Conservation (phyloP, 345 rosid species). For the Arabis alpina region DNA sequence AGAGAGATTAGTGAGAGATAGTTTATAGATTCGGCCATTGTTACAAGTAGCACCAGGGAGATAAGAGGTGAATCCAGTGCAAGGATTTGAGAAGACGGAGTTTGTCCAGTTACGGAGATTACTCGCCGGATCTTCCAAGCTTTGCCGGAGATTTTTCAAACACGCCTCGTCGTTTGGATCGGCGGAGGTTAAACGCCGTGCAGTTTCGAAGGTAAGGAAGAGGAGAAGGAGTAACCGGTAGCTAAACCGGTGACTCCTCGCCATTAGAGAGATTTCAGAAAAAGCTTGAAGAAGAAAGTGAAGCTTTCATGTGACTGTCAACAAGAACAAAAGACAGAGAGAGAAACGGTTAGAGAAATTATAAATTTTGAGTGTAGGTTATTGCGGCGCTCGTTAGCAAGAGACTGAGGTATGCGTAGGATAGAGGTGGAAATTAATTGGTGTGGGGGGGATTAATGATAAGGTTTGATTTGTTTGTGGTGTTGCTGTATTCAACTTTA, state of each 20-base stretch:
- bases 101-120: constrained; percentile 86
- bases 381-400: not conserved
- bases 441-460: not conserved
- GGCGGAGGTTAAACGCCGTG: constrained; percentile 44
- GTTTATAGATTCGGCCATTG: constrained; percentile 95
- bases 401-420: not conserved
- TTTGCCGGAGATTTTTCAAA: constrained; percentile 55
- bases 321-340: not conserved
- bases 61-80: constrained; percentile 79
- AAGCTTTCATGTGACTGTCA: constrained; percentile 31
- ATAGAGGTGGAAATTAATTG: constrained; percentile 7
- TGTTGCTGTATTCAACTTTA: constrained; percentile 28
- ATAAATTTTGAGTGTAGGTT: not conserved
- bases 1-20: constrained; percentile 76
- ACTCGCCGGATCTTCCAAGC: constrained; percentile 64
- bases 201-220: constrained; percentile 36
- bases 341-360: constrained; percentile 29
- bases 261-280: constrained; percentile 24
- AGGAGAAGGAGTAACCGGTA: constrained; percentile 44
- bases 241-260: constrained; percentile 45
- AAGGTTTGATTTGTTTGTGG: constrained; percentile 24
- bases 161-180: constrained; percentile 86
- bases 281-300: constrained; percentile 36
- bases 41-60: constrained; percentile 88
- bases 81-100: constrained; percentile 64